Percentiles rank a stretch among this genome's conserved stretches.
phyloP scores from a whole-genome alignment of 345 rosid genomes.

The Salix brachista region DNA sequence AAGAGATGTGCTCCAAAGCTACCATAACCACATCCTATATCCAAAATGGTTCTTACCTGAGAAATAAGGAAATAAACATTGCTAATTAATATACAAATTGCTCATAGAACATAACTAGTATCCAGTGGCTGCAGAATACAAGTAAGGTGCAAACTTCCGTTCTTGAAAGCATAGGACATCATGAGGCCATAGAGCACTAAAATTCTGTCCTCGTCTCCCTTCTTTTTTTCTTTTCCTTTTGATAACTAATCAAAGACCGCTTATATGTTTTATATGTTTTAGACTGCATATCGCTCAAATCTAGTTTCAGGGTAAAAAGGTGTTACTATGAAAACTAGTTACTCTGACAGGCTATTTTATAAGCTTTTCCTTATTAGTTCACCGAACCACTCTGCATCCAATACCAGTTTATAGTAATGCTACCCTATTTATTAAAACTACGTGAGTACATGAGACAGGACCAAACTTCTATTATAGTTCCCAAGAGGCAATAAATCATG shows the following conservation, averaged over 20 bases:
- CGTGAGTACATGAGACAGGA: background rate
- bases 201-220: background rate
- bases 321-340: background rate
- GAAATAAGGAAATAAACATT: slow-evolving; percentile 1
- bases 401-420: background rate
- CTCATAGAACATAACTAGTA: background rate
- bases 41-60: slow-evolving; percentile 93
- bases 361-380: background rate
- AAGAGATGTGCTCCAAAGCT: slow-evolving; percentile 98
- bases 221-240: background rate
- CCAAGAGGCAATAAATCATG: background rate
- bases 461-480: background rate
- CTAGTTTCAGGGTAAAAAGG: background rate
- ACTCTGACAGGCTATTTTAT: background rate
- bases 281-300: background rate
- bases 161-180: background rate
- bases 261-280: background rate
- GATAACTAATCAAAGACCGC: background rate
- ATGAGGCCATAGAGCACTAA: background rate
- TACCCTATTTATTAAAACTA: background rate
- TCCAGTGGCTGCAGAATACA: background rate
- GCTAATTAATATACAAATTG: background rate
- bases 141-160: background rate
- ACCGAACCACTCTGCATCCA: background rate
- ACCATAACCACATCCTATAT: slow-evolving; percentile 98